Conservation (phyloP, 345 rosid species). For the Diplotaxis tenuifolia region DNA sequence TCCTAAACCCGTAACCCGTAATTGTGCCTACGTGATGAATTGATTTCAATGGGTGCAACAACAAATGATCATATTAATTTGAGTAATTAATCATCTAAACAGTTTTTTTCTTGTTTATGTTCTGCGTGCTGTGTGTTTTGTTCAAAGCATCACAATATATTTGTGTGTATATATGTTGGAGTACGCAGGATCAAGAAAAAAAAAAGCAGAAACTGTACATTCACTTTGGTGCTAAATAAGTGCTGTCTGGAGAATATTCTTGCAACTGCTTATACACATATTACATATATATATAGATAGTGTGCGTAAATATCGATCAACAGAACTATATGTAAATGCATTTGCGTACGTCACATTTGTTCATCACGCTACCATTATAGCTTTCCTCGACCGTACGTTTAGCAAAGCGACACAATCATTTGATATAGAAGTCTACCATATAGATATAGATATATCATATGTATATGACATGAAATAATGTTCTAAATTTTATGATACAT, state of each 20-base stretch:
- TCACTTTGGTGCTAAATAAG: neutral
- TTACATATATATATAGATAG: neutral
- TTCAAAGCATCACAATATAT: neutral
- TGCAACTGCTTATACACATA: neutral
- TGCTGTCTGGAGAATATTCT: neutral
- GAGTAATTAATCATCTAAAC: neutral
- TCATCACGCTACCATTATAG: neutral
- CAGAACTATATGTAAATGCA: neutral
- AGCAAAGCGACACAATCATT: neutral
- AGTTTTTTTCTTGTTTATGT: neutral
- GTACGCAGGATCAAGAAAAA: conserved; percentile 3
- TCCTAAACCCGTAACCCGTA: neutral
- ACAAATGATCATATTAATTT: neutral
- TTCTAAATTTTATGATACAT: neutral
- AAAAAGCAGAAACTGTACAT: neutral
- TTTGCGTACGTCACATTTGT: neutral
- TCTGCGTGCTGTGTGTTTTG: neutral
- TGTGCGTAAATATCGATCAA: neutral
- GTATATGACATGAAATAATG: neutral
- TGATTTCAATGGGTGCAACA: neutral
- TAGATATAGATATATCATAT: neutral
- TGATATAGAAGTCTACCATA: neutral
- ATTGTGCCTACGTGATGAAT: neutral
- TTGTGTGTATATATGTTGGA: neutral
- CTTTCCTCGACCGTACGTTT: neutral